A percentile compares a stretch with the other conserved stretches of the same genome.
Evolutionary conservation across 441 rosid genomes (phyloP).

Genomic region (Erysimum cheiri): DNA sequence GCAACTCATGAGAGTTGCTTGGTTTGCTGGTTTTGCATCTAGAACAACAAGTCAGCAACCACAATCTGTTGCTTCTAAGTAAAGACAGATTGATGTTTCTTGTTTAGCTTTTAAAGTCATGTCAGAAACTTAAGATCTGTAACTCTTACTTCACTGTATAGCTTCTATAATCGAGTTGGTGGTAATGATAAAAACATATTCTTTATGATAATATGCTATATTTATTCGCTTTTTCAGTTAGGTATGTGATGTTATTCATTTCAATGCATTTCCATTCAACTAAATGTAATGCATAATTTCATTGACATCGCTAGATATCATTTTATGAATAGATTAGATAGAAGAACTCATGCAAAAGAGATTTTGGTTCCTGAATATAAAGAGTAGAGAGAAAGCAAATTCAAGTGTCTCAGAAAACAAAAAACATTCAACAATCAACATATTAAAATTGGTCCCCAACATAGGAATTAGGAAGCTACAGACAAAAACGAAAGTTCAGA

Average conservation of each 20-base stretch:
- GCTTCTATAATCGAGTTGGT: conserved; percentile 7
- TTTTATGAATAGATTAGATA: too few relatives aligned
- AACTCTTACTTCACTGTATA: conserved; percentile 22
- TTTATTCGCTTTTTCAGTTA: not conserved
- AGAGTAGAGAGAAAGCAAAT: not conserved
- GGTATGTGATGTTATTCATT: not conserved
- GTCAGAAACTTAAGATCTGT: not conserved
- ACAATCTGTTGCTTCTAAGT: conserved; percentile 10
- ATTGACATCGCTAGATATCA: too few relatives aligned
- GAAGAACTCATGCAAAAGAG: too few relatives aligned
- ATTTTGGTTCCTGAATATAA: not conserved
- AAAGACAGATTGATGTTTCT: conserved; percentile 9
- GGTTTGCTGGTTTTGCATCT: conserved; percentile 88
- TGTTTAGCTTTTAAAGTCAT: not conserved
- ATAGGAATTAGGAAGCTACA: too few relatives aligned
- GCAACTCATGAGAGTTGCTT: conserved; percentile 96
- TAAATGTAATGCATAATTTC: too few relatives aligned
- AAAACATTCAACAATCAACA: too few relatives aligned
- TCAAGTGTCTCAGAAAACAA: too few relatives aligned
- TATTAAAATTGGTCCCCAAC: too few relatives aligned
- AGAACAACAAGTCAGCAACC: conserved; percentile 39
- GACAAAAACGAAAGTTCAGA: too few relatives aligned
- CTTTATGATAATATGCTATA: not conserved
- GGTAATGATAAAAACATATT: conserved; percentile 10
- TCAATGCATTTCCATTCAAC: too few relatives aligned